These are phyloP conservation scores for Dictyostelium citrinum DNA, from an alignment of 78 protist species.

Conservation along the genomic window DNA sequence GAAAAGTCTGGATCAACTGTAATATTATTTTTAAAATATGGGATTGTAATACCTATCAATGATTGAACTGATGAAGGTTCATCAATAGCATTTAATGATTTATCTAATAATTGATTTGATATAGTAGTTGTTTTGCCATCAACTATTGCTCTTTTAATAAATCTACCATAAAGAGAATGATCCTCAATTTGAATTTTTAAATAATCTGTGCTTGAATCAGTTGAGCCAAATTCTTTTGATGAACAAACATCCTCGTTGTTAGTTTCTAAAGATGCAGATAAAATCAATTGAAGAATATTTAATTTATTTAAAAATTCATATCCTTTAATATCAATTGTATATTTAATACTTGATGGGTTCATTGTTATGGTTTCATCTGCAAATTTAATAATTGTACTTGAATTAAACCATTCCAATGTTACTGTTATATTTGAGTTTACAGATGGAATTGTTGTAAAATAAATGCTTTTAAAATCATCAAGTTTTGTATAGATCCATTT, in stretches of 20 bases:
- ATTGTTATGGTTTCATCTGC: conserved; percentile 3
- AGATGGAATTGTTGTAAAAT: background rate
- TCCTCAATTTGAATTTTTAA: background rate
- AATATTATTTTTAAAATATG: background rate
- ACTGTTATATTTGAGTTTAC: background rate
- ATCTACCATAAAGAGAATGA: background rate
- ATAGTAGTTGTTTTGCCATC: background rate
- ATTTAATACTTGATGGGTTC: conserved; percentile 27
- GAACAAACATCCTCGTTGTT: background rate
- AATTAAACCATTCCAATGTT: background rate
- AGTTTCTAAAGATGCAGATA: background rate
- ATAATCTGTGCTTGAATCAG: background rate
- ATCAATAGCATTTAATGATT: background rate
- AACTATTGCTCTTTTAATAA: background rate
- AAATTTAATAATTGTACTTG: background rate
- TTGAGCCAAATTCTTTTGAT: background rate
- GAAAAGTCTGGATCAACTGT: conserved; percentile 27
- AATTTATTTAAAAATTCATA: background rate
- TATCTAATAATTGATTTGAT: background rate
- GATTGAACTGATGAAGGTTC: background rate
- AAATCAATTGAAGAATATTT: conserved; percentile 12
- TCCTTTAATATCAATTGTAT: background rate
- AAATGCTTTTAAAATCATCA: background rate
- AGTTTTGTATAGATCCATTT: background rate
- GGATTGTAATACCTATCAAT: conserved; percentile 24